Base-by-base conservation (phyloP, 139 green algal species). In the Yamagishiella unicocca region DNA sequence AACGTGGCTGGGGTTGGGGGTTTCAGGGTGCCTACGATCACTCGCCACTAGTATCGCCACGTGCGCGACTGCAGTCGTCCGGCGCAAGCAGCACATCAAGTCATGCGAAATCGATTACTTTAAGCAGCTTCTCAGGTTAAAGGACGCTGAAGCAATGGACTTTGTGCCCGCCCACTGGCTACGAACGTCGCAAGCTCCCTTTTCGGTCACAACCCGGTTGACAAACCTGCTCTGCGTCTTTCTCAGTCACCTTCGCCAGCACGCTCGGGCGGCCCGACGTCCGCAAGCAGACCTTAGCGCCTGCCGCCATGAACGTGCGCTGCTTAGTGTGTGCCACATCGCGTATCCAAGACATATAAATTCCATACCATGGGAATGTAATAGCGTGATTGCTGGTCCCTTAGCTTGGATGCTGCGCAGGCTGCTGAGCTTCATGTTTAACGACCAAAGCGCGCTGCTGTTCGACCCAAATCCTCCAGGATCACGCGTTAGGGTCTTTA, bases 201-300 rank as follows among this genome's bases (percentile, higher is more conserved):
- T 62, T 7, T 9, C 43, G 24, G 27, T 14, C 38, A 27, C 12
- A 62, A 29, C 43, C 25, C 12, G 64, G 25, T 64, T 42, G 2
- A 80, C 61, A 22, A 8, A 86, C 80, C 43, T 43, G 17, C 17
- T 86, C 80, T 0, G 80, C 80, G 1, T 86, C 80, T 33, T 86
- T 86, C 33, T 86, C 80, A 22, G 80, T 35, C n/a, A 85, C 79
- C 2, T 42, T 54, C 38, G 58, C 76, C 12, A 6, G 76, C 54
- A 71, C 54, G 10, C 53, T 37, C 10, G 35, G 22, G 29, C 50
- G 74, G 22, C 29, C 7, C 10, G 76, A 38, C n/a, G 45, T 33
- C 24, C 31, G 74, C n/a, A 82, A 46, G 46, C 43, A 80, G 42
- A 6, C 9, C 43, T n/a, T 46, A 27, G 46, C 31, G 46, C 72